phyloP scores from a whole-genome alignment of 225 moss, liverwort and hornwort species.

The Pseudoscleropodium purum region DNA sequence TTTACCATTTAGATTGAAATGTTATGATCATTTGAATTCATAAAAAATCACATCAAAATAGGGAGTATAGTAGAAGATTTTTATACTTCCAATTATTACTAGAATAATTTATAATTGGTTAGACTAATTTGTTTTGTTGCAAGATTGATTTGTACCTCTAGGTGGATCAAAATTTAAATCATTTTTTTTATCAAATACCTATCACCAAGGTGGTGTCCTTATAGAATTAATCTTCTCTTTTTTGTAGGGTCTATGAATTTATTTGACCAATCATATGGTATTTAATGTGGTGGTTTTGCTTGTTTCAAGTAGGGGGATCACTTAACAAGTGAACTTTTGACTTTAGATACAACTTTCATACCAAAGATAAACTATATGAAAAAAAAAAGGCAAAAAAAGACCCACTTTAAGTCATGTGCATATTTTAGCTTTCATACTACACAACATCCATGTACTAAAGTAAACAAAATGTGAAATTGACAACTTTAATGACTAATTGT shows the following conservation, averaged over 20 bases:
- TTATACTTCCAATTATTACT: not conserved
- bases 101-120: not conserved
- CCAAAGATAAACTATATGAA: not conserved
- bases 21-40: not conserved
- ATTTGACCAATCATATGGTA: not conserved
- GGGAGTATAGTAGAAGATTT: not conserved
- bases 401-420: not conserved
- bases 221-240: not conserved
- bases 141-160: not conserved
- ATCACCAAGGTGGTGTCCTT: accelerated
- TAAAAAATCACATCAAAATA: not conserved
- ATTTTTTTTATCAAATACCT: not conserved
- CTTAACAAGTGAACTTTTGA: not conserved
- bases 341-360: not conserved
- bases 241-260: not conserved
- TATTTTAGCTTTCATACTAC: not conserved
- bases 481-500: not conserved
- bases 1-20: not conserved
- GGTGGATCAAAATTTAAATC: not conserved
- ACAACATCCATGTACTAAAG: not conserved
- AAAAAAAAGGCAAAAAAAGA: not conserved
- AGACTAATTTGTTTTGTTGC: not conserved
- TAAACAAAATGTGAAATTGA: accelerated
- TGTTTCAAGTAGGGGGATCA: not conserved
- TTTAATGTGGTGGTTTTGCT: not conserved